A percentile compares a stretch with the other conserved stretches of the same genome.
phyloP scores from a whole-genome alignment of 257 asterid genomes.

The Galeopsis tetrahit region DNA sequence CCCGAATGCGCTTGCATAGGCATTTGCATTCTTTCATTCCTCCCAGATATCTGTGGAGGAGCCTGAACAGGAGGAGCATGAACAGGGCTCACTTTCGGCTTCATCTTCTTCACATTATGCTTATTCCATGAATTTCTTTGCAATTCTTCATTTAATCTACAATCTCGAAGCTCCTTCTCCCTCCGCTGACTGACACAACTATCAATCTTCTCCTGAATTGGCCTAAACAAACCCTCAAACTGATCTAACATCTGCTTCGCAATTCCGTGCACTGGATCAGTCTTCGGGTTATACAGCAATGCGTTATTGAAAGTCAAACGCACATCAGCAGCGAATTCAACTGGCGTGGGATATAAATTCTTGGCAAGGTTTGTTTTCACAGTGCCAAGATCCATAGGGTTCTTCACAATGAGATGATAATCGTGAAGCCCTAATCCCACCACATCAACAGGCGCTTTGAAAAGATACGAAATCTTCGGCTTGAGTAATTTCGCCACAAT shows the following conservation, averaged over 20 bases:
- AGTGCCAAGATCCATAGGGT: slow-evolving; percentile 96
- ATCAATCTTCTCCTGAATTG: slow-evolving; percentile 59
- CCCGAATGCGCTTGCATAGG: slow-evolving; percentile 61
- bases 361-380: slow-evolving; percentile 64
- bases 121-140: slow-evolving; percentile 76
- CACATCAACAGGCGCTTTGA: slow-evolving; percentile 77
- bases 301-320: slow-evolving; percentile 86
- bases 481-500: slow-evolving; percentile 64
- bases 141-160: slow-evolving; percentile 49
- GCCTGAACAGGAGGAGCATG: slow-evolving; percentile 23
- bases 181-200: slow-evolving; percentile 29
- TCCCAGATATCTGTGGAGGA: slow-evolving; percentile 35
- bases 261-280: slow-evolving; percentile 62
- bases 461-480: slow-evolving; percentile 57
- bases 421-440: slow-evolving; percentile 72
- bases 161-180: slow-evolving; percentile 40
- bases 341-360: slow-evolving; percentile 53
- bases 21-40: slow-evolving; percentile 50
- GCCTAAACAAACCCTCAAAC: slow-evolving; percentile 76
- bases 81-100: slow-evolving; percentile 41
- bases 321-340: slow-evolving; percentile 77
- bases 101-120: slow-evolving; percentile 44
- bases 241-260: slow-evolving; percentile 59
- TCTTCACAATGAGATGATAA: slow-evolving; percentile 79
- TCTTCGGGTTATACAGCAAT: slow-evolving; percentile 77